phyloP scores from a whole-genome alignment of 2,329 filamentous ascomycete species.

The Alternaria brassicicola region DNA sequence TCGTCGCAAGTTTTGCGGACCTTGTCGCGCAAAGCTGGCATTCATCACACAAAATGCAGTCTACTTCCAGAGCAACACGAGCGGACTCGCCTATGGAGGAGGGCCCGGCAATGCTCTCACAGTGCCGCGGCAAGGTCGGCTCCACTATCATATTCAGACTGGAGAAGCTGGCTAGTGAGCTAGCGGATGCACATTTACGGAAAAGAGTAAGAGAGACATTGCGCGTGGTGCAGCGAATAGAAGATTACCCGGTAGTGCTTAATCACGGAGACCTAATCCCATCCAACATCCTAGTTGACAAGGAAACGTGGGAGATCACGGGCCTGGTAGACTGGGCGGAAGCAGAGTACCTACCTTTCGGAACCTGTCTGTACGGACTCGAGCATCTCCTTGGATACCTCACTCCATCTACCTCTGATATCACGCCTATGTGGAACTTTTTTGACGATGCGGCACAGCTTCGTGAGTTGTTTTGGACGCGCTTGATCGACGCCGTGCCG shows the following conservation, averaged over 20 bases:
- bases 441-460: conserved; percentile 53
- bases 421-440: conserved; percentile 44
- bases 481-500: conserved; percentile 46
- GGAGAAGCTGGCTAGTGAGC: conserved; percentile 22
- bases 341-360: conserved; percentile 65
- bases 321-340: conserved; percentile 71
- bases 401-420: conserved; percentile 12
- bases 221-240: conserved; percentile 53
- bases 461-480: conserved; percentile 59
- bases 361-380: conserved; percentile 64
- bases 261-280: conserved; percentile 67
- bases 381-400: conserved; percentile 64
- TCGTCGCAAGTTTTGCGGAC: conserved; percentile 38
- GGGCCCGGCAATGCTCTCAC: conserved; percentile 11
- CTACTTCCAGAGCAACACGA: conserved; percentile 6
- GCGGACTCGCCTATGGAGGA: conserved; percentile 30
- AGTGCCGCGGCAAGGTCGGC: conserved; percentile 40
- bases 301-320: conserved; percentile 52
- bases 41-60: not conserved
- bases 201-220: conserved; percentile 23
- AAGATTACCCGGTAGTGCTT: conserved; percentile 59
- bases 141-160: conserved; percentile 35
- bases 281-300: conserved; percentile 62
- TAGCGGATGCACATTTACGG: conserved; percentile 34
- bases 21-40: conserved; percentile 37